phyloP scores from a whole-genome alignment of 208 protist genomes.

The Acanthamoeba rhysodes region DNA sequence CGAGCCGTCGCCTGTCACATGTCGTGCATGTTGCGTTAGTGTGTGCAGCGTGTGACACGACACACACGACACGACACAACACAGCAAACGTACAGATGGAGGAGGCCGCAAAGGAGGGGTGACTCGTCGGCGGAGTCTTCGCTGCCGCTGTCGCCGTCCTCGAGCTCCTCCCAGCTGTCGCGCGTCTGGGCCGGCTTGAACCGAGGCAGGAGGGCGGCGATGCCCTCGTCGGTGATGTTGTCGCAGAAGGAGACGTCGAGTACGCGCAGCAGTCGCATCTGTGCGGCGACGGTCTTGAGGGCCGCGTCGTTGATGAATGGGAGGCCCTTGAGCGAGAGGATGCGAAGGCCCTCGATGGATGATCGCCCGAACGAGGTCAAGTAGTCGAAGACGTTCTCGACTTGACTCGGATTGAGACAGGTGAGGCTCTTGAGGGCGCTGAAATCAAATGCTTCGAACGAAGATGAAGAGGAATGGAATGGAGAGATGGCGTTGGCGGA shows the following conservation, averaged over 20 bases:
- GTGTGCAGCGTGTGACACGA: too few relatives aligned
- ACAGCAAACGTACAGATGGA: not conserved
- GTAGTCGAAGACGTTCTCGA: conserved; percentile 28
- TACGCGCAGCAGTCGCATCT: not conserved
- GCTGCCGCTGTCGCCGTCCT: not conserved
- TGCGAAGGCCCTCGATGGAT: not conserved
- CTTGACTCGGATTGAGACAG: not conserved
- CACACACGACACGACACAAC: too few relatives aligned
- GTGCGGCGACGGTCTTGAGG: not conserved
- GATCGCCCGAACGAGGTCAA: conserved; percentile 15
- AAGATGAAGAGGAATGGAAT: not conserved
- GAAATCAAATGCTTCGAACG: not conserved
- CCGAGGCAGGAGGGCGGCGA: conserved; percentile 2
- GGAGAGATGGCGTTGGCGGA: not conserved
- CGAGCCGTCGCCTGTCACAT: not conserved
- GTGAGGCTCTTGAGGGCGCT: not conserved
- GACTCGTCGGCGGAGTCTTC: not conserved
- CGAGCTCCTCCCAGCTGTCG: conserved; percentile 47
- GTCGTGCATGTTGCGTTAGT: not conserved
- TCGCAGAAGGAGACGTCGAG: conserved; percentile 47
- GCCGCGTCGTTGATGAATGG: not conserved
- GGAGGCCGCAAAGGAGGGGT: not conserved
- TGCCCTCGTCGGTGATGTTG: not conserved
- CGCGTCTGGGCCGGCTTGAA: not conserved
- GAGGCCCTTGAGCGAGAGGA: conserved; percentile 47